Conservation (phyloP, 192 early-diverging fungal genomes). For the Coemansia erecta region DNA sequence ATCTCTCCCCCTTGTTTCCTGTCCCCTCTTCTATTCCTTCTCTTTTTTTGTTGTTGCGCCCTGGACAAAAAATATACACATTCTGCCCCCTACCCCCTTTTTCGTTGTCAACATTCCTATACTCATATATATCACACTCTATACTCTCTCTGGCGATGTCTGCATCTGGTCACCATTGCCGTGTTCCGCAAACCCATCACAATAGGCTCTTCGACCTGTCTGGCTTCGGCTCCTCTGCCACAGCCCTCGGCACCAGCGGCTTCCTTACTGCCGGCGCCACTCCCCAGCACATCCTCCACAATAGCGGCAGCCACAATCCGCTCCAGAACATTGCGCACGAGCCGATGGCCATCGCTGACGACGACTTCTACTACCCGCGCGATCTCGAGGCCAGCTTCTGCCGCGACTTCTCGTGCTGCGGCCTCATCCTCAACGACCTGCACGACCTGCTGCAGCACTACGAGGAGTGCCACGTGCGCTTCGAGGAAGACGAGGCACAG, state of each 20-base stretch:
- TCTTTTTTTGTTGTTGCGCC: not conserved
- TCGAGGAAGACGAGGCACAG: slow-evolving; percentile 79
- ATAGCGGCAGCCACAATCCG: not conserved
- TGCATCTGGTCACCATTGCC: slow-evolving; percentile 1
- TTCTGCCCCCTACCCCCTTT: not conserved
- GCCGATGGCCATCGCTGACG: slow-evolving; percentile 32
- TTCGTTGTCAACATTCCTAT: not conserved
- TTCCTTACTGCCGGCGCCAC: slow-evolving; percentile 6
- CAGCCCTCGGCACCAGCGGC: slow-evolving; percentile 5
- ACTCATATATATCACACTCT: not conserved
- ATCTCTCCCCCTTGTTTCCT: not conserved
- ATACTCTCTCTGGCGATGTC: slow-evolving; percentile 7
- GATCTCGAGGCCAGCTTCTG: slow-evolving; percentile 89
- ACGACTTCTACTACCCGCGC: slow-evolving; percentile 59
- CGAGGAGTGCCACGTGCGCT: slow-evolving; percentile 89
- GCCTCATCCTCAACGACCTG: slow-evolving; percentile 79
- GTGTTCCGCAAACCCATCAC: slow-evolving; percentile 3
- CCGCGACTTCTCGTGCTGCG: slow-evolving; percentile 95
- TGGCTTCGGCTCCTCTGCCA: slow-evolving; percentile 19
- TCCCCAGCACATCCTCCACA: slow-evolving; percentile 12
- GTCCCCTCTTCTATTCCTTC: not conserved
- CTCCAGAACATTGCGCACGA: slow-evolving; percentile 1
- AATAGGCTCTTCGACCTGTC: slow-evolving; percentile 42
- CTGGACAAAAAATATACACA: not conserved
- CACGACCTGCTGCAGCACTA: slow-evolving; percentile 96